These are phyloP conservation scores for Debaryomyces psychrophilus DNA, from an alignment of 1,139 yeast genomes.

Conservation along the genomic window DNA sequence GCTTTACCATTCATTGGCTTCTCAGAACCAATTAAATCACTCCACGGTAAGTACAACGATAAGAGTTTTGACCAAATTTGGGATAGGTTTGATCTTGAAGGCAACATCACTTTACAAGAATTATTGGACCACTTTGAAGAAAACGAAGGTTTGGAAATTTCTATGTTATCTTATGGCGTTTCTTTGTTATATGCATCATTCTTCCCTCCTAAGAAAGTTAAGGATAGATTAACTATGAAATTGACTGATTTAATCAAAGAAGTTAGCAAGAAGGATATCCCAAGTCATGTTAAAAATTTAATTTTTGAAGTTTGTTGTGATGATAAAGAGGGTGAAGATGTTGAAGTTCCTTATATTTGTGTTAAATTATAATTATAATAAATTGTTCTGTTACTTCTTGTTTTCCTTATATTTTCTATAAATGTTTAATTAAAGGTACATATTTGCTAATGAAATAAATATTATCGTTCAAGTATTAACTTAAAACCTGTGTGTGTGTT, in stretches of 20 bases:
- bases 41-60: constrained; percentile 79
- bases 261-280: constrained; percentile 83
- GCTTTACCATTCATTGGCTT: constrained; percentile 97
- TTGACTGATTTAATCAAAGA: constrained; percentile 76
- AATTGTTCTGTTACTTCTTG: not conserved
- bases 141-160: constrained; percentile 81
- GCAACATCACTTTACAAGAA: constrained; percentile 76
- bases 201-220: constrained; percentile 87
- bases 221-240: constrained; percentile 70
- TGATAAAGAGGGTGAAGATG: constrained; percentile 91
- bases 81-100: constrained; percentile 88
- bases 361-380: constrained; percentile 40
- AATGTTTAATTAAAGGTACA: not conserved
- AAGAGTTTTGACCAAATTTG: constrained; percentile 86
- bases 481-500: not conserved
- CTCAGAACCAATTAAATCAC: constrained; percentile 90
- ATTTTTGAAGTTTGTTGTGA: constrained; percentile 92
- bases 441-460: constrained; percentile 6
- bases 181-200: constrained; percentile 89
- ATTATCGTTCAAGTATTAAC: not conserved
- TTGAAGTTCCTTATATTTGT: constrained; percentile 86
- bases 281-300: constrained; percentile 72
- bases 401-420: not conserved
- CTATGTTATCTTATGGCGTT: constrained; percentile 92
- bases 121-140: constrained; percentile 75